These are phyloP conservation scores for Pythium chondricola DNA, from an alignment of 352 stramenopile species.

Conservation along the genomic window DNA sequence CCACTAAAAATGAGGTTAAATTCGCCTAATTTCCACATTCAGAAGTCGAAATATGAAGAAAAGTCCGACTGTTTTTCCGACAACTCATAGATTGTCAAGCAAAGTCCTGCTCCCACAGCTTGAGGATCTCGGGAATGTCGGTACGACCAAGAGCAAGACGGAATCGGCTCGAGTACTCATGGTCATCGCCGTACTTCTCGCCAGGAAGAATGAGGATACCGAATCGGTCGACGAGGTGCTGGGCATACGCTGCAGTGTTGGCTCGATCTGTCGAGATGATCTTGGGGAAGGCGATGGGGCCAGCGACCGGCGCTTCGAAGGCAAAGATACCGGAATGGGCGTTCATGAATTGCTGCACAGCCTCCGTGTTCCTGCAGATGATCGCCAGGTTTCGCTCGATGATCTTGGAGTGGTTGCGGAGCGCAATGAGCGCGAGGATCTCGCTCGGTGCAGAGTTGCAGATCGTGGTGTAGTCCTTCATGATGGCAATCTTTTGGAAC, in stretches of 20 bases:
- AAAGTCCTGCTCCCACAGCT: slow-evolving; percentile 22
- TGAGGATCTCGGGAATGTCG: slow-evolving; percentile 26
- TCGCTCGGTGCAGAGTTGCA: slow-evolving; percentile 48
- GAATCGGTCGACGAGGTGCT: slow-evolving; percentile 23
- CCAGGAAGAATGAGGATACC: slow-evolving; percentile 33
- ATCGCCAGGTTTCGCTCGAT: slow-evolving; percentile 26
- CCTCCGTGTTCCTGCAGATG: slow-evolving; percentile 13
- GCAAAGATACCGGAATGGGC: slow-evolving; percentile 27
- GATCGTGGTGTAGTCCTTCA: slow-evolving; percentile 79
- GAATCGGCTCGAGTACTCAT: slow-evolving; percentile 19
- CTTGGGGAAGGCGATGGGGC: slow-evolving; percentile 34
- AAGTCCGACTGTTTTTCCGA: too few species aligned
- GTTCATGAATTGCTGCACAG: slow-evolving; percentile 30
- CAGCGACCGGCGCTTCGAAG: slow-evolving; percentile 25
- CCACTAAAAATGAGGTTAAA: too few species aligned
- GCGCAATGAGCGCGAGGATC: slow-evolving; percentile 49
- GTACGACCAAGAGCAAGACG: slow-evolving; percentile 25
- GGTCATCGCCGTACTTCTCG: slow-evolving; percentile 24
- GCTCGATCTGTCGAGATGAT: slow-evolving; percentile 4
- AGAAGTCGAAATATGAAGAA: too few species aligned
- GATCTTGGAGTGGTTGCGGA: slow-evolving; percentile 28
- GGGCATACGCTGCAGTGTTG: slow-evolving; percentile 14
- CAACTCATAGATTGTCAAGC: background rate
- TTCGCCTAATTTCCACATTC: too few species aligned
- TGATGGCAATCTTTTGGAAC: slow-evolving; percentile 22